phyloP scores from a whole-genome alignment of 1,284 basidiomycete species.

The Ganoderma sinense region DNA sequence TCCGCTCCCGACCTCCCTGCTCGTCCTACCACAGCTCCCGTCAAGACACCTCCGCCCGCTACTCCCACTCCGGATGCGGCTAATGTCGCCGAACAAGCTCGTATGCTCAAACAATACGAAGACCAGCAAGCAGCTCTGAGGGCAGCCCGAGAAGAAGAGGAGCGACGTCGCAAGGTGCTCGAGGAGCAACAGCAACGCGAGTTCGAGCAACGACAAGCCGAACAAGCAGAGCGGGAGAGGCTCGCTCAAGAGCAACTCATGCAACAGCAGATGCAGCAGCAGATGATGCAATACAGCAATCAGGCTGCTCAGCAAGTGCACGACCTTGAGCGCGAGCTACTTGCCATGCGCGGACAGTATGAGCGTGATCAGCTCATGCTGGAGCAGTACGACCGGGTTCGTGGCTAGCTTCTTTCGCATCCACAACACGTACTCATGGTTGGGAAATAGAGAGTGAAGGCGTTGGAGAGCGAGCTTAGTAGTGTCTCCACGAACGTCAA shows the following conservation, averaged over 20 bases:
- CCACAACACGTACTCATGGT: conserved; percentile 1
- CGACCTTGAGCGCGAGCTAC: conserved; percentile 90
- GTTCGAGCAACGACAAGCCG: conserved; percentile 90
- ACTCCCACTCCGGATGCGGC: conserved; percentile 77
- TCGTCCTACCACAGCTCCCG: conserved; percentile 73
- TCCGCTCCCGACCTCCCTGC: conserved; percentile 89
- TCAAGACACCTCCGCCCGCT: conserved; percentile 68
- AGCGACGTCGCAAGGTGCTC: conserved; percentile 78
- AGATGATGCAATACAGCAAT: conserved; percentile 79
- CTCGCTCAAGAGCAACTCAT: conserved; percentile 90
- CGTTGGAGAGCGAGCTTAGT: conserved; percentile 90
- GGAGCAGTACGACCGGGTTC: conserved; percentile 95
- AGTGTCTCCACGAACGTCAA: conserved; percentile 84
- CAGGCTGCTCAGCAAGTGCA: conserved; percentile 73
- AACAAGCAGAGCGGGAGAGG: conserved; percentile 90
- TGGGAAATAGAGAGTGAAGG: conserved; percentile 85
- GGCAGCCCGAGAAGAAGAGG: conserved; percentile 85
- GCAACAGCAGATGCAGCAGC: conserved; percentile 80
- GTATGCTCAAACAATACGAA: conserved; percentile 97
- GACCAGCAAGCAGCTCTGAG: conserved; percentile 90
- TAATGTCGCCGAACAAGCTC: conserved; percentile 92
- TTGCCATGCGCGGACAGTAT: conserved; percentile 96
- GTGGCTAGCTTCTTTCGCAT: conserved; percentile 38
- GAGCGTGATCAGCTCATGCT: conserved; percentile 98
- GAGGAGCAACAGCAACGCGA: conserved; percentile 88